Base-by-base conservation (phyloP, 73 alveolate species). In the Breviolum minutum region DNA sequence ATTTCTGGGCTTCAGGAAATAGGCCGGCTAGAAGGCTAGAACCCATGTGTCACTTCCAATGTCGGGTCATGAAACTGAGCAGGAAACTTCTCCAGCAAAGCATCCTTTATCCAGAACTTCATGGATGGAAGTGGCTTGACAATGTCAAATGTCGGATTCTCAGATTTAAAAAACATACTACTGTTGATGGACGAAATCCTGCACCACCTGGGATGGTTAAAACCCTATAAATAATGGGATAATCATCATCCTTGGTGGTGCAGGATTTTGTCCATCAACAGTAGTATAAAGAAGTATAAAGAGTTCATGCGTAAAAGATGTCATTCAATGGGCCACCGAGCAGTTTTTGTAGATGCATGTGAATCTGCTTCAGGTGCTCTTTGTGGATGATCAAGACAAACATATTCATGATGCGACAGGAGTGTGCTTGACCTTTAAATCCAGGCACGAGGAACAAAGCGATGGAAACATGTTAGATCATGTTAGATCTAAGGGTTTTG, bases 351-450 rank as follows among this genome's bases (percentile, higher is more conserved):
- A 29, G 17, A 29, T 10, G 5, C 64, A 4, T 27, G 66, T 29
- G 24, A 27, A 68, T 68, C 77, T 68, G 77, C 6, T 32, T 77
- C 40, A 54, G 66, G 66, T 81, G 92, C 92, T 83, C 60, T 83
- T 83, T 20, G 87, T 90, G 83, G 96, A 90, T 80, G 96, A 90
- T 76, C 96, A 90, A 68, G 87, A 90, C 62, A 90, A 90, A 29
- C 80, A 90, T 87, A 77, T 90, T 40, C 54, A 17, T 16, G 63
- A 60, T 20, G 96, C 83, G 13, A 76, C 87, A 12, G 88, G 69
- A 17, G 16, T 20, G 22, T 90, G 96, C 62, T 20, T 24, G 88
- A 90, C 96, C 87, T 80, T 69, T 76, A 90, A 90, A 76, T 32
- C 86, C 62, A 89, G 95, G 95, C 82, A 7, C 22, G 40, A 22